These are phyloP conservation scores for Trichoderma sp. DNA, from an alignment of 2,329 filamentous ascomycete genomes.

Conservation along the genomic window DNA sequence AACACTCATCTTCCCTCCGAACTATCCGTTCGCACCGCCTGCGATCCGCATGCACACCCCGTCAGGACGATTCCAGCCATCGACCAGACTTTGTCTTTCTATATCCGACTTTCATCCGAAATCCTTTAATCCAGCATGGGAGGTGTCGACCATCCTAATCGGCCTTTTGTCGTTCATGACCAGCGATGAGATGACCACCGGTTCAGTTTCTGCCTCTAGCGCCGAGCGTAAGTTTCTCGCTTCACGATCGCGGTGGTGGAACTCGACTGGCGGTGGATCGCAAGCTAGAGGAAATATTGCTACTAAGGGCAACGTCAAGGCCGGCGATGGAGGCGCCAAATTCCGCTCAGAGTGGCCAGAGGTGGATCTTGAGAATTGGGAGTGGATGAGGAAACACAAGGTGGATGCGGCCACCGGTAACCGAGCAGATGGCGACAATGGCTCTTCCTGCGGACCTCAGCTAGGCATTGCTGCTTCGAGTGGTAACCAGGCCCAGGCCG, in stretches of 20 bases:
- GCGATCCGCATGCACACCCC: conserved; percentile 99
- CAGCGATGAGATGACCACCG: conserved; percentile 97
- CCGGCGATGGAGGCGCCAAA: conserved; percentile 87
- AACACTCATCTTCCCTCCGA: conserved; percentile 88
- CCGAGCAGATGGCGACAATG: conserved; percentile 48
- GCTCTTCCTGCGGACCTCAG: conserved; percentile 52
- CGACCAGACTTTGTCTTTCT: conserved; percentile 85
- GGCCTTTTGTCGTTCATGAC: conserved; percentile 98
- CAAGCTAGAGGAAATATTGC: conserved; percentile 53
- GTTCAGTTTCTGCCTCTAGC: conserved; percentile 74
- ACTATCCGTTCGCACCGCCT: conserved; percentile 95
- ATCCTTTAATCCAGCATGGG: conserved; percentile 97
- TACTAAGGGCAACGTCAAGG: conserved; percentile 77
- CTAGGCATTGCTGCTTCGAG: conserved; percentile 59
- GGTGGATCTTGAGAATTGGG: conserved; percentile 83
- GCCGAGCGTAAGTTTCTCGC: conserved; percentile 77
- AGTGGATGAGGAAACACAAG: conserved; percentile 81
- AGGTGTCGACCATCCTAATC: conserved; percentile 93
- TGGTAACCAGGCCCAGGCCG: conserved; percentile 62
- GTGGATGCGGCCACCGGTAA: conserved; percentile 76
- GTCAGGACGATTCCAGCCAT: conserved; percentile 90
- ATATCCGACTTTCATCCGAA: conserved; percentile 98
- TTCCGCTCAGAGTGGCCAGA: conserved; percentile 90
- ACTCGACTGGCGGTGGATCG: conserved; percentile 85
- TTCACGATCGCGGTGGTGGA: conserved; percentile 86